Evolutionary conservation across 768 basidiomycete species (phyloP).

Genomic region (Russula abietina): DNA sequence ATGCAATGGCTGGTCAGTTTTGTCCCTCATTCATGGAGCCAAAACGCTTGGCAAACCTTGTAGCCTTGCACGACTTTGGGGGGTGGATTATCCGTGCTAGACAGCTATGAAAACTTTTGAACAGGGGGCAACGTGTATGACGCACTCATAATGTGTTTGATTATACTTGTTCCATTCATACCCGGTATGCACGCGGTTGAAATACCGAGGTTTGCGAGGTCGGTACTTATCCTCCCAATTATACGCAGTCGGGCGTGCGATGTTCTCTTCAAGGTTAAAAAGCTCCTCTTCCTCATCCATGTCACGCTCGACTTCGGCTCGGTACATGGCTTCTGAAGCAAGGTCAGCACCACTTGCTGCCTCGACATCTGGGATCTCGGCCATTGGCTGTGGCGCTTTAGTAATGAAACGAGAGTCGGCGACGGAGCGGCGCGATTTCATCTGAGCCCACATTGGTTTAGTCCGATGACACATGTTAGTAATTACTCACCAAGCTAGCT

Average conservation of each 20-base stretch:
- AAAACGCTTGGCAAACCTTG: slow-evolving; percentile 48
- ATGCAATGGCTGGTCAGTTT: slow-evolving; percentile 17
- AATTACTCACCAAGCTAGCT: slow-evolving; percentile 42
- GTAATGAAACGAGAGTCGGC: slow-evolving; percentile 85
- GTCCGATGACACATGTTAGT: slow-evolving; percentile 4
- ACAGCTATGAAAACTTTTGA: slow-evolving; percentile 25
- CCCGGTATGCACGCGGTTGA: slow-evolving; percentile 97
- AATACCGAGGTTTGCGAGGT: slow-evolving; percentile 95
- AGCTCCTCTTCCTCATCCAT: slow-evolving; percentile 95
- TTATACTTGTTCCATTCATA: slow-evolving; percentile 99
- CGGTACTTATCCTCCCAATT: slow-evolving; percentile 99
- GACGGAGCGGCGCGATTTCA: slow-evolving; percentile 72
- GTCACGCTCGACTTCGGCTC: slow-evolving; percentile 86
- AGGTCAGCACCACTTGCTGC: slow-evolving; percentile 61
- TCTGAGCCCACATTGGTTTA: slow-evolving; percentile 40
- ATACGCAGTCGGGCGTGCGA: slow-evolving; percentile 77
- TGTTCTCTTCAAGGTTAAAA: slow-evolving; percentile 89
- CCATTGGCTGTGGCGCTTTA: slow-evolving; percentile 57
- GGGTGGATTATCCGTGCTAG: slow-evolving; percentile 93
- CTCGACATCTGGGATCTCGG: slow-evolving; percentile 53
- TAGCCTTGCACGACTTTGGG: slow-evolving; percentile 99
- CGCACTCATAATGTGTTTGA: slow-evolving; percentile 98
- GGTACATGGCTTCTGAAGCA: slow-evolving; percentile 84
- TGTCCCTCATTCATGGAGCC: slow-evolving; percentile 14
- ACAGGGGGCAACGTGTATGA: slow-evolving; percentile 24